Evolutionary conservation across 2,329 filamentous ascomycete species (phyloP).

Genomic region (Arthrobotrys megalospora): DNA sequence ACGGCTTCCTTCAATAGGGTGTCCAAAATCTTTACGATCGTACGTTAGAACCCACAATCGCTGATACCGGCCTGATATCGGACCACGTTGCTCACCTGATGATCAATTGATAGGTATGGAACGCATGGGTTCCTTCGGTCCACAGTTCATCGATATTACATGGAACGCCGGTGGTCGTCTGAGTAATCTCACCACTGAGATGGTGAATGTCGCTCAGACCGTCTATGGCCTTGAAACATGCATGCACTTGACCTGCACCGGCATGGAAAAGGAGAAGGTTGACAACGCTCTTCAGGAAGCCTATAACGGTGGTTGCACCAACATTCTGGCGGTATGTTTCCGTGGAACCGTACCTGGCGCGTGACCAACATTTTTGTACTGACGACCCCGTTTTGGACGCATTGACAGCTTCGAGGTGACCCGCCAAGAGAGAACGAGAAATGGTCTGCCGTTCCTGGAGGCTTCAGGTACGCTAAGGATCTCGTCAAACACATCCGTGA

Average conservation of each 20-base stretch:
- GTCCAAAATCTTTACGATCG: constrained; percentile 99
- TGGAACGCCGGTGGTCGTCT: constrained; percentile 96
- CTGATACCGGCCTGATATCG: constrained; percentile 2
- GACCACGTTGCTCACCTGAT: constrained; percentile 13
- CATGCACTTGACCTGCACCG: constrained; percentile 98
- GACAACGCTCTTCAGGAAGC: constrained; percentile 88
- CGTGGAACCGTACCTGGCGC: constrained; percentile 1
- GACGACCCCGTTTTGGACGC: neutral
- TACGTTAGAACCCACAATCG: constrained; percentile 59
- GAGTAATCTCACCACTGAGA: constrained; percentile 93
- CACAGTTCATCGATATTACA: constrained; percentile 97
- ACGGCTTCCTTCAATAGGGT: constrained; percentile 70
- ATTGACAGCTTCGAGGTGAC: constrained; percentile 79
- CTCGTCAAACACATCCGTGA: constrained; percentile 86
- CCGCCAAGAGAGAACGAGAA: constrained; percentile 93
- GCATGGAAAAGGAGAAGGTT: constrained; percentile 94
- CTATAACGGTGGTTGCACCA: constrained; percentile 95
- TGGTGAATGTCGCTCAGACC: constrained; percentile 95
- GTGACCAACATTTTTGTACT: constrained; percentile 14
- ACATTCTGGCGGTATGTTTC: constrained; percentile 80
- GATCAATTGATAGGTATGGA: constrained; percentile 76
- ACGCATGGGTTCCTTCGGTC: constrained; percentile 94
- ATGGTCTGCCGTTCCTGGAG: constrained; percentile 88
- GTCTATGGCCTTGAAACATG: constrained; percentile 97
- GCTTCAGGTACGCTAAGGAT: constrained; percentile 93